Evolutionary conservation across 805 yeast species (phyloP), one percentile per base, ranked within the genome.

Genomic region (Candida ficus): DNA sequence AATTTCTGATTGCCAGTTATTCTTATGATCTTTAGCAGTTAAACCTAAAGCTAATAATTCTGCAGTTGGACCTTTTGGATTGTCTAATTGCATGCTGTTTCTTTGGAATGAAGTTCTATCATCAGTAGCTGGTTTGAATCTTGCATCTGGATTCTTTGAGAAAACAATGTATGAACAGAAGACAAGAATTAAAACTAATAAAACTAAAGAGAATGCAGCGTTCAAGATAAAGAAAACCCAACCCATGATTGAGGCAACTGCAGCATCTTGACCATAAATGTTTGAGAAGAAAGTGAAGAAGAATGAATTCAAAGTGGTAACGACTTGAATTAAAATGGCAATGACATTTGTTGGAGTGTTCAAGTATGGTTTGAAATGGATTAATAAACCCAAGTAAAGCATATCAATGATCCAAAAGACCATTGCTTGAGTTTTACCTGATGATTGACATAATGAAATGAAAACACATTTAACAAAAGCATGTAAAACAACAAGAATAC

Each of bases 31-130:
- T 54, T 78, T 81, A 4, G 95, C 95, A n/a, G 89, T 86, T 13
- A 68, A 58, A 44, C 95, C 95, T 45, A 87, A 70, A 3, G 90
- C 95, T 30, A 79, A 55, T 44, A 86, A 68, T 58, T 80, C 87
- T 28, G 64, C 63, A 19, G 67, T 61, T 33, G 66, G 67, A 10
- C 59, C 48, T 43, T 58, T 51, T 42, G 57, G 53, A 13, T 56
- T 50, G 10, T 31, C 39, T 37, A 46, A 51, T 39, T 61, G 57
- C 16, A 55, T 53, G 16, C 63, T 56, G 41, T 52, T 53, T 45
- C 64, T 71, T 57, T 83, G 93, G 78, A 90, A 90, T 9, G 96
- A 87, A 18, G 88, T 80, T 74, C 97, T 80, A 61, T 90, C 96
- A 63, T 90, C 97, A 54, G 71, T 80, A 10, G 95, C 95, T 11